Conservation (phyloP, 179 eudicot genomes). For the Nepenthes alata region DNA sequence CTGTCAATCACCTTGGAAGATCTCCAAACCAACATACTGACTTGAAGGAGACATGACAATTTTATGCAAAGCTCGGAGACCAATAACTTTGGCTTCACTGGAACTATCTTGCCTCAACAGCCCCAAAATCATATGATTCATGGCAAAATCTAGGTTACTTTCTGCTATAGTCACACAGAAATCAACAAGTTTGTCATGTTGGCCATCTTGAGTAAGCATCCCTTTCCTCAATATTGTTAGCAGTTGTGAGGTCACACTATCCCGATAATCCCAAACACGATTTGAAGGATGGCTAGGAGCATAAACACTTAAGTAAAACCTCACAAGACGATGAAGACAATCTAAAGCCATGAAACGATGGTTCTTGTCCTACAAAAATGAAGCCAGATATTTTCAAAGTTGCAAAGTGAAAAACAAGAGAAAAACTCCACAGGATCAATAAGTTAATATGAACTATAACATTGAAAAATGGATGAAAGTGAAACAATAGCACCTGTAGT, state of each 20-base stretch:
- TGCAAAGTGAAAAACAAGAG: not conserved
- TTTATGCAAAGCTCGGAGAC: constrained; percentile 95
- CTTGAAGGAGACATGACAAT: constrained; percentile 87
- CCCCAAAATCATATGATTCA: constrained; percentile 91
- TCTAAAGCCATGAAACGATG: constrained; percentile 98
- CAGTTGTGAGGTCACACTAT: constrained; percentile 93
- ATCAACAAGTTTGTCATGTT: constrained; percentile 95
- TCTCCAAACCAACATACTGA: constrained; percentile 77
- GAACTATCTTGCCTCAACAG: constrained; percentile 90
- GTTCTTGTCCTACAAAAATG: constrained; percentile 79
- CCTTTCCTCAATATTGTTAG: constrained; percentile 76
- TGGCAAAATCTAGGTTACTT: constrained; percentile 88
- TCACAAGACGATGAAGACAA: constrained; percentile 89
- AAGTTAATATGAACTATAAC: too few relatives aligned
- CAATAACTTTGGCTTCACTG: constrained; percentile 97
- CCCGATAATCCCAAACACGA: constrained; percentile 98
- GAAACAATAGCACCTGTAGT: too few relatives aligned
- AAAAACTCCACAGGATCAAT: not conserved
- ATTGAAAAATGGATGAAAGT: too few relatives aligned
- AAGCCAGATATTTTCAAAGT: constrained; percentile 8
- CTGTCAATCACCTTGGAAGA: constrained; percentile 68
- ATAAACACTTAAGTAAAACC: constrained; percentile 85
- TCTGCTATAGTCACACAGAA: constrained; percentile 97
- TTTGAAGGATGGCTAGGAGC: constrained; percentile 84
- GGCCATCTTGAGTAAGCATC: constrained; percentile 94